Conservation (phyloP, 345 rosid species). For the Trapa bicornis region DNA sequence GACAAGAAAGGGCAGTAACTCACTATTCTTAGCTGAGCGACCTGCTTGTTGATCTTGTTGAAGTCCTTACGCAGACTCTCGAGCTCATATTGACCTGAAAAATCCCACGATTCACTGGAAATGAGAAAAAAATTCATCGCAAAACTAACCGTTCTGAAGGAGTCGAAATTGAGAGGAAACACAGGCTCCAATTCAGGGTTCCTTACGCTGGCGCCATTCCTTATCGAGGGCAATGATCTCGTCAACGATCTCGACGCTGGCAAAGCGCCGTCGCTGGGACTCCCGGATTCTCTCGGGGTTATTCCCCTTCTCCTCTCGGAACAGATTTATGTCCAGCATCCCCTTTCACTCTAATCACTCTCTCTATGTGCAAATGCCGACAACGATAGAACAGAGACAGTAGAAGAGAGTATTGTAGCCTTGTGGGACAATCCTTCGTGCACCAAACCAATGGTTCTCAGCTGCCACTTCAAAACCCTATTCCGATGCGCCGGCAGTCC, state of each 20-base stretch:
- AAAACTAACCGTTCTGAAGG: not conserved
- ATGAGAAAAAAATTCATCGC: not conserved
- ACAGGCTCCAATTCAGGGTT: not conserved
- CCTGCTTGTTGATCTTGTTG: slow-evolving; percentile 54
- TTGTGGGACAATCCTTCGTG: not conserved
- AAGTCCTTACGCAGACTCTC: slow-evolving; percentile 55
- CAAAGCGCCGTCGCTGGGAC: slow-evolving; percentile 67
- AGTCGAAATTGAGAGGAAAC: not conserved
- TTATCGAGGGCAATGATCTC: slow-evolving; percentile 63
- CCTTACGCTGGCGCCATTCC: slow-evolving; percentile 64
- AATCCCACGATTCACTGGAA: slow-evolving; percentile 3
- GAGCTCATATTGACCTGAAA: slow-evolving; percentile 56
- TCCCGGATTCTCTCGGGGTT: slow-evolving; percentile 66
- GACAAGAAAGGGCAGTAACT: slow-evolving; percentile 9
- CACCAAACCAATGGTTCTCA: not conserved
- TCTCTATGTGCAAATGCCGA: not conserved
- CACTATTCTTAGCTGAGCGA: slow-evolving; percentile 66
- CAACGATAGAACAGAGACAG: no score
- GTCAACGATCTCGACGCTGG: slow-evolving; percentile 49
- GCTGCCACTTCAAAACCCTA: not conserved
- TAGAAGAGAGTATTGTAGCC: no score
- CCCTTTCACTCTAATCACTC: not conserved
- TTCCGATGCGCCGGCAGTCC: not conserved
- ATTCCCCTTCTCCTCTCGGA: slow-evolving; percentile 60
- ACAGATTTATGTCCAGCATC: slow-evolving; percentile 78